Conservation (phyloP, 2,329 filamentous ascomycete species). For the Sphaerulina populicola region DNA sequence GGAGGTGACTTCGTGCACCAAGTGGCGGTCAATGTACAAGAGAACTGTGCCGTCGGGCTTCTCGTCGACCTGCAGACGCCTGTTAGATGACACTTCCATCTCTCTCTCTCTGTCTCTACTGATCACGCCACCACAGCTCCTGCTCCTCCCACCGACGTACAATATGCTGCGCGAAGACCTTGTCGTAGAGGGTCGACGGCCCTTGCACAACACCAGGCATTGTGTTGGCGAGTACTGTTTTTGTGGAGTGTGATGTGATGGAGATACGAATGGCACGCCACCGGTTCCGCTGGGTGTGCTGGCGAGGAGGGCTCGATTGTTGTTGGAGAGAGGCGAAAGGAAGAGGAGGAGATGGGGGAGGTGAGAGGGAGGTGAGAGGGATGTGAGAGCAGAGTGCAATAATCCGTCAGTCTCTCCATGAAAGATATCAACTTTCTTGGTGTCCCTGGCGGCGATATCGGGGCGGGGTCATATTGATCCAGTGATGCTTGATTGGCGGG, state of each 20-base stretch:
- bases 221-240: background rate
- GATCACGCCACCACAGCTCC: no score
- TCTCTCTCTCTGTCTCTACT: no score
- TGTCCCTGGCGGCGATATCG: no score
- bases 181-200: constrained; percentile 60
- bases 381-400: no score
- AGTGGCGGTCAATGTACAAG: constrained; percentile 91
- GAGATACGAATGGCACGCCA: background rate
- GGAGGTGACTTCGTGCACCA: constrained; percentile 97
- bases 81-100: constrained; percentile 3
- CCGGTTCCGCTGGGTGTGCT: no score
- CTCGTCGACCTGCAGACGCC: constrained; percentile 57
- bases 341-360: constrained; percentile 1
- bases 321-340: background rate
- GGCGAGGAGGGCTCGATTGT: background rate
- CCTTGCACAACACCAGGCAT: constrained; percentile 31
- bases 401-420: no score
- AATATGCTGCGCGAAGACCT: constrained; percentile 89
- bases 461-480: no score
- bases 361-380: no score
- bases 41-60: constrained; percentile 87
- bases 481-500: no score
- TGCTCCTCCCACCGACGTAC: constrained; percentile 31
- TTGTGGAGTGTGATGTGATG: background rate
- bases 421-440: no score